Percentiles rank a stretch among this genome's conserved stretches.
phyloP scores from a whole-genome alignment of 129 eudicot species.

The Centrapalus pauciflorus region DNA sequence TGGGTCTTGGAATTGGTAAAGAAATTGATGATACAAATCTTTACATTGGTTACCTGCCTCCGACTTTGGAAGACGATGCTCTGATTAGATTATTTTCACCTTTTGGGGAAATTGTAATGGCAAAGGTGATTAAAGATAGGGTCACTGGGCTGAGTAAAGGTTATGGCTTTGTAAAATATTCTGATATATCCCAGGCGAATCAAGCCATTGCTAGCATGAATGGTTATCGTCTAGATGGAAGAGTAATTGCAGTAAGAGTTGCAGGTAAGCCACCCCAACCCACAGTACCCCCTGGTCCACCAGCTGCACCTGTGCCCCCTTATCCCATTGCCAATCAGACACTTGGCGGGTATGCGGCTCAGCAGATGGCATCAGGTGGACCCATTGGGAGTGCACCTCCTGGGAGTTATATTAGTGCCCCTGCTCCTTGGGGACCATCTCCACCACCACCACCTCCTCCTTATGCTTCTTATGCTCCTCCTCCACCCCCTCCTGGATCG shows the following conservation, averaged over 20 bases:
- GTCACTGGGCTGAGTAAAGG: slow-evolving; percentile 77
- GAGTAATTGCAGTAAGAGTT: slow-evolving; percentile 85
- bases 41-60: slow-evolving; percentile 86
- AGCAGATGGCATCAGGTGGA: slow-evolving; percentile 68
- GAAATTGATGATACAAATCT: slow-evolving; percentile 79
- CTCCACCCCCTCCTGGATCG: slow-evolving; percentile 69
- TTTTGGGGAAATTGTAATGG: slow-evolving; percentile 88
- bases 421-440: slow-evolving; percentile 76
- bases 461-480: slow-evolving; percentile 57
- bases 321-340: slow-evolving; percentile 52
- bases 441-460: slow-evolving; percentile 62
- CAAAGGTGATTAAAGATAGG: slow-evolving; percentile 87
- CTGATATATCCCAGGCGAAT: slow-evolving; percentile 71
- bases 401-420: slow-evolving; percentile 54
- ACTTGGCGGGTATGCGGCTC: slow-evolving; percentile 65
- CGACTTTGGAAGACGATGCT: slow-evolving; percentile 81
- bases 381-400: slow-evolving; percentile 63
- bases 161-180: slow-evolving; percentile 85
- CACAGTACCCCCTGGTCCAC: slow-evolving; percentile 71
- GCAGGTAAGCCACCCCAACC: slow-evolving; percentile 98
- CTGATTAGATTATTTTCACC: slow-evolving; percentile 64
- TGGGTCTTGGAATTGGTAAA: slow-evolving; percentile 42
- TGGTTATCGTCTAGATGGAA: slow-evolving; percentile 80
- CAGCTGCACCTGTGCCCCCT: slow-evolving; percentile 45
- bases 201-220: slow-evolving; percentile 79